These are phyloP conservation scores for Saccharomycodes ludwigii DNA, from an alignment of 805 yeast genomes.

Conservation along the genomic window DNA sequence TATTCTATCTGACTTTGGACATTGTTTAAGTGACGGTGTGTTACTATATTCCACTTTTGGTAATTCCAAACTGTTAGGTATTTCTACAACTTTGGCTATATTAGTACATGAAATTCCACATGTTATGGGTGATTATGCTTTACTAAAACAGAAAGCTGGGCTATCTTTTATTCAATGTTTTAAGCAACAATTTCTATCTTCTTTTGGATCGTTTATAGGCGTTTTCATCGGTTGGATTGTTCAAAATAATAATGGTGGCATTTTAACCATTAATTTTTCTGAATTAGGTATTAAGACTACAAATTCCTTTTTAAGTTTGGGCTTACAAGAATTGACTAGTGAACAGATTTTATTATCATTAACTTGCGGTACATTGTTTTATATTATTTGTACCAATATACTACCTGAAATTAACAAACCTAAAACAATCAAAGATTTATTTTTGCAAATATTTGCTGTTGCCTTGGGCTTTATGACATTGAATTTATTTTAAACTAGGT, in stretches of 20 bases:
- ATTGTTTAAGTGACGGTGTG: conserved; percentile 67
- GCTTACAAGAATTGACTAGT: too few species aligned
- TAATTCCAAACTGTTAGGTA: conserved; percentile 46
- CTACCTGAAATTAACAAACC: neutral
- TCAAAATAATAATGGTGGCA: too few species aligned
- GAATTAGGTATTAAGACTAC: too few species aligned
- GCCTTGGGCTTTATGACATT: neutral
- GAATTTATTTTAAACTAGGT: neutral
- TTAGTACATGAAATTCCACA: conserved; percentile 74
- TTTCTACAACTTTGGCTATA: conserved; percentile 58
- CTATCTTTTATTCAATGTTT: conserved; percentile 54
- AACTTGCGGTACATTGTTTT: neutral
- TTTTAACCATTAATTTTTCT: too few species aligned
- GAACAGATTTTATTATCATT: neutral
- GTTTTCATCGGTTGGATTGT: conserved; percentile 51
- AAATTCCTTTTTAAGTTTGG: too few species aligned
- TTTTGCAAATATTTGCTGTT: neutral
- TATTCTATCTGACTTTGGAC: conserved; percentile 58
- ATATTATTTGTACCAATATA: neutral
- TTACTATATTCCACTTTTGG: conserved; percentile 65
- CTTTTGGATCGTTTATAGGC: conserved; percentile 53
- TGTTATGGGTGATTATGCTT: conserved; percentile 70
- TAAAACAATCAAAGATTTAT: neutral
- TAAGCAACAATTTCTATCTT: conserved; percentile 54
- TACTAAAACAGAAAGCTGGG: conserved; percentile 52